phyloP scores from a whole-genome alignment of 176 grass and related monocot species.

The Rhynchospora tenuis region DNA sequence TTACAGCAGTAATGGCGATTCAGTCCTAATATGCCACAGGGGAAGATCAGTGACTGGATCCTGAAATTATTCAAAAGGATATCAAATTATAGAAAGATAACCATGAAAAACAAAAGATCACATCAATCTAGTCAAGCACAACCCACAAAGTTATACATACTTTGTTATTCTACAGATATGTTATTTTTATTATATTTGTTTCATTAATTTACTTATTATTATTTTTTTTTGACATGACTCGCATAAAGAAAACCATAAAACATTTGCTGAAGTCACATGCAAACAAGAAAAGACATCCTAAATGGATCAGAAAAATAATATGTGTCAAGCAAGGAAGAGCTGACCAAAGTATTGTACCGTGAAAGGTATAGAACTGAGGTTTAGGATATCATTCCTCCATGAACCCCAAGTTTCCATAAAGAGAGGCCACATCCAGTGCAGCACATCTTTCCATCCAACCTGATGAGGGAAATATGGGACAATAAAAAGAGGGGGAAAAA shows the following conservation, averaged over 20 bases:
- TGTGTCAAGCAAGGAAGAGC: slow-evolving; percentile 1
- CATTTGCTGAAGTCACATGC: neutral
- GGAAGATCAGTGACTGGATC: slow-evolving; percentile 95
- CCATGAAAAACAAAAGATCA: neutral
- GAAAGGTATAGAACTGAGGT: slow-evolving; percentile 82
- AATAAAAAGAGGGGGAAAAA: neutral
- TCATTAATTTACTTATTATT: neutral
- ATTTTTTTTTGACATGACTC: neutral
- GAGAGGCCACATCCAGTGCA: slow-evolving; percentile 90
- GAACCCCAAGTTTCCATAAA: slow-evolving; percentile 80
- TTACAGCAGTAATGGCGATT: slow-evolving; percentile 73
- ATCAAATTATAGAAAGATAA: slow-evolving; percentile 1
- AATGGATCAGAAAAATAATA: neutral
- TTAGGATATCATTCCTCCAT: slow-evolving; percentile 69
- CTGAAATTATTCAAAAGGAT: slow-evolving; percentile 51
- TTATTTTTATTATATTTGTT: too few relatives aligned
- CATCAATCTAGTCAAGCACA: neutral
- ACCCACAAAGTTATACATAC: neutral
- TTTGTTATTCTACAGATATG: neutral
- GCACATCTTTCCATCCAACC: slow-evolving; percentile 78
- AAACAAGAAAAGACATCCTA: neutral
- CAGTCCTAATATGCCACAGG: slow-evolving; percentile 42
- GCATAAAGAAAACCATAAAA: neutral
- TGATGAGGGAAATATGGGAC: slow-evolving; percentile 1
- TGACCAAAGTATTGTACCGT: slow-evolving; percentile 32